These are phyloP conservation scores for Fagopyrum tataricum DNA, from an alignment of 148 eudicot species.

Conservation along the genomic window DNA sequence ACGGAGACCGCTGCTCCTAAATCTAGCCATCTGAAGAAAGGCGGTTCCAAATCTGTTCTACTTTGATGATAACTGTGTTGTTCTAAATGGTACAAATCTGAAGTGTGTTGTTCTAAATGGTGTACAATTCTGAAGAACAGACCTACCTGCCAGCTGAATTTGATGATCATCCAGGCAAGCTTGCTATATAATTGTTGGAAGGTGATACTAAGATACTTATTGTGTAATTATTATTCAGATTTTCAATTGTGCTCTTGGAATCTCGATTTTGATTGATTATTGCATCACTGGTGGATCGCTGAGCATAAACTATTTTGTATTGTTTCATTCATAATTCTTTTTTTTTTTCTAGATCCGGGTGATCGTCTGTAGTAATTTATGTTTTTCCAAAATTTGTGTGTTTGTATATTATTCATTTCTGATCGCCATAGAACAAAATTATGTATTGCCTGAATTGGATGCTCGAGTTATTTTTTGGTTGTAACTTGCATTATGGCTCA, in stretches of 20 bases:
- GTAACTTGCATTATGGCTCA: not conserved
- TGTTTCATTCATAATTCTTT: not conserved
- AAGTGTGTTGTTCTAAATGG: not conserved
- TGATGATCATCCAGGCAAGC: not conserved
- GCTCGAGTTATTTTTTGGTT: slow-evolving; percentile 1
- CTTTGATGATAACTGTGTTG: not conserved
- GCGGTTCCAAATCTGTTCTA: slow-evolving; percentile 19
- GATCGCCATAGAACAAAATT: not conserved
- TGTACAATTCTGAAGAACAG: slow-evolving; percentile 3
- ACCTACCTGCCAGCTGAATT: not conserved
- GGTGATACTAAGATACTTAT: not conserved
- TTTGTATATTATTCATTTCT: slow-evolving; percentile 9
- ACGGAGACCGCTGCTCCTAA: slow-evolving; percentile 33
- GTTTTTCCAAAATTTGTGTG: not conserved
- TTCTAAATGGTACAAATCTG: not conserved
- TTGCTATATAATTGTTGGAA: not conserved
- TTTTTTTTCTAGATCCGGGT: not conserved
- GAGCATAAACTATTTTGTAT: slow-evolving; percentile 10
- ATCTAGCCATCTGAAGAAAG: slow-evolving; percentile 27
- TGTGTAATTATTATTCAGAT: slow-evolving; percentile 11
- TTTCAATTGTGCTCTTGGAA: slow-evolving; percentile 1
- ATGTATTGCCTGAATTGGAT: not conserved
- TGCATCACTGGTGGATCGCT: not conserved
- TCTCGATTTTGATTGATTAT: slow-evolving; percentile 7
- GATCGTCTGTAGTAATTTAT: slow-evolving; percentile 4